Evolutionary conservation across 805 yeast species (phyloP).

Genomic region (Candida rishiriensis): DNA sequence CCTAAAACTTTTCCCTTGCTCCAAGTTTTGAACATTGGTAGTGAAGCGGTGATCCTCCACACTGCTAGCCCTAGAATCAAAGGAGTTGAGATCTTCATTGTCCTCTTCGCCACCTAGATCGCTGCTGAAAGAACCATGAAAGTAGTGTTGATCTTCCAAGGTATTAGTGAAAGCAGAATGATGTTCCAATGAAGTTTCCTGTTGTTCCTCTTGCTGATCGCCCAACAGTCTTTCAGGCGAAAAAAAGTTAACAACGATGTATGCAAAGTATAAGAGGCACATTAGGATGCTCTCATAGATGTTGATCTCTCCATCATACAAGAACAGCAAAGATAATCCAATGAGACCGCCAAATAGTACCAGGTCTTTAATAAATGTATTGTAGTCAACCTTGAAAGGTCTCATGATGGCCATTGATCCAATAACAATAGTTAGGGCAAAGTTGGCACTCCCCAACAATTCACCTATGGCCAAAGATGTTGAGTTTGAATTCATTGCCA

Average conservation of each 20-base stretch:
- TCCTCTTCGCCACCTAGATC: neutral
- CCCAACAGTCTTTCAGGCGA: conserved; percentile 22
- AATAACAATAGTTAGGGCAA: conserved; percentile 46
- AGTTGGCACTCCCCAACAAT: conserved; percentile 49
- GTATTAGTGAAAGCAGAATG: no score
- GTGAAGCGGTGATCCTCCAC: conserved; percentile 14
- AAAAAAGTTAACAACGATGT: conserved; percentile 42
- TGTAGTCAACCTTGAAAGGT: conserved; percentile 46
- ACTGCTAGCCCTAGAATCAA: neutral
- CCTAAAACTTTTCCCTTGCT: conserved; percentile 22
- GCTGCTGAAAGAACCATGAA: no score
- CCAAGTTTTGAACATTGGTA: conserved; percentile 25
- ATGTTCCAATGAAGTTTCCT: neutral
- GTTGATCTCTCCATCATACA: conserved; percentile 52
- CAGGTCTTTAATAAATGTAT: conserved; percentile 57
- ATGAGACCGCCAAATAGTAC: conserved; percentile 51
- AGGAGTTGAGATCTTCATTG: neutral
- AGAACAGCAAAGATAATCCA: conserved; percentile 43
- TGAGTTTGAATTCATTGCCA: conserved; percentile 70
- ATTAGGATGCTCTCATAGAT: conserved; percentile 54
- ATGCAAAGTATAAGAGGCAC: conserved; percentile 50
- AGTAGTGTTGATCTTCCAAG: no score
- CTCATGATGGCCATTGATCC: conserved; percentile 44
- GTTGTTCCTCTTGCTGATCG: conserved; percentile 6
- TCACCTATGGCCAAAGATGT: conserved; percentile 52